Base-by-base conservation (phyloP, 192 early-diverging fungal genomes). In the Paraglomus occultum region DNA sequence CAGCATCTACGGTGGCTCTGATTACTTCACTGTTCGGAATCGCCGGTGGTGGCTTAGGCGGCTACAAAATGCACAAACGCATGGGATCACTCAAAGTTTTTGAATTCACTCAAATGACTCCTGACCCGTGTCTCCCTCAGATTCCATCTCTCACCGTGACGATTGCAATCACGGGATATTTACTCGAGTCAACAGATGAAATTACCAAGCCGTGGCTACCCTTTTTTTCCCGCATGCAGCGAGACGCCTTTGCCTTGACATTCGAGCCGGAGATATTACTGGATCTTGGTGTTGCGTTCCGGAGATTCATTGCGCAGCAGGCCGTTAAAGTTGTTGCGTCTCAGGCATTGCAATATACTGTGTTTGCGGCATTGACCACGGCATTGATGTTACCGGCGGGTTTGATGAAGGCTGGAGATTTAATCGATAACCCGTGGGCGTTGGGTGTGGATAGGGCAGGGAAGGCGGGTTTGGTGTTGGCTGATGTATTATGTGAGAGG, bases 381-480 rank as follows among this genome's bases (percentile, higher is more conserved):
- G 83, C 85, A 14, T 67, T 87, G 6, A 74, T 80, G 8, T 49
- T 87, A 11, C 85, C 85, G 1, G 74, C 77, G 4, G 75, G 74
- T 46, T 63, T 87, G 9, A 71, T 87, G 66, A 81, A 83, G 43
- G 76, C 80, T 2, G 78, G 77, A 39, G 83, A 87, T 68, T 60
- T 87, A 15, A 87, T 87, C 65, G 83, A 84, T 59, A 83, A 87
- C 58, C 85, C 85, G 22, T 87, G 85, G 85, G 79, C 69, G 0
- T 68, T 87, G 6, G 83, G 78, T 17, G 71, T 76, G 53, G 85
- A 87, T 72, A 72, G 83, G 20, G 80, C 82, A 50, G 71, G 60
- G 4, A 87, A 87, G 70, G 77, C 85, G 15, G 85, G 85, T 1
- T 67, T 77, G 74, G 82, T 87, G 4, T 64, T 87, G 43, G 85